Conservation (phyloP, 106 monocot genomes). For the Allium sativum region DNA sequence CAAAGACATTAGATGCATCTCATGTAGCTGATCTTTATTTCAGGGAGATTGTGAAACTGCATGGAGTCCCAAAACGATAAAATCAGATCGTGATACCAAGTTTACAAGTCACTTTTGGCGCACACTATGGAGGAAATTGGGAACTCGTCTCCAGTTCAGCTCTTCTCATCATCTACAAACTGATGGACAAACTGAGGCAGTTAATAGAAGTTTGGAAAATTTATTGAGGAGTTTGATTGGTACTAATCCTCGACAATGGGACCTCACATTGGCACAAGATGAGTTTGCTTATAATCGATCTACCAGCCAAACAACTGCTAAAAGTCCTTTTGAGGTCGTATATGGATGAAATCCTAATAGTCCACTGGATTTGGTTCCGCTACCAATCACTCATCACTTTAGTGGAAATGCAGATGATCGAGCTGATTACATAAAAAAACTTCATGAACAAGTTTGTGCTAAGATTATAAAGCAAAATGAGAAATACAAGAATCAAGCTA, state of each 20-base stretch:
- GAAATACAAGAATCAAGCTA: background rate
- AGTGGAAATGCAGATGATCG: conserved; percentile 1
- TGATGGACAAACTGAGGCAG: conserved; percentile 1
- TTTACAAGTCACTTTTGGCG: conserved; percentile 4
- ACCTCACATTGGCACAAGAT: background rate
- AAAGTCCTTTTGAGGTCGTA: background rate
- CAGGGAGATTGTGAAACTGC: background rate
- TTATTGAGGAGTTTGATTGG: background rate
- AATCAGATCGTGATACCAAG: background rate
- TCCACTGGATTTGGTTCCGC: background rate
- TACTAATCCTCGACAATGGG: background rate
- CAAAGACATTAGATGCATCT: background rate
- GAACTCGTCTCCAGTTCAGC: background rate
- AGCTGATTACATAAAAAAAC: background rate
- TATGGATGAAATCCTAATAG: background rate
- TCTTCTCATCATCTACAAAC: background rate
- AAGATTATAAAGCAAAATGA: conserved; percentile 6
- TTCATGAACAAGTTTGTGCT: background rate
- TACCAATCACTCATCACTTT: background rate
- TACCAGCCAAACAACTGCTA: background rate
- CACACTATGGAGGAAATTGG: background rate
- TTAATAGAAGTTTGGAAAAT: background rate
- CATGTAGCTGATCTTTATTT: background rate
- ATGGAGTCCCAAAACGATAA: background rate
- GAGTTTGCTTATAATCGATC: conserved; percentile 1